Base-by-base conservation (phyloP, 176 grass and related monocot species). In the Avena eriantha region DNA sequence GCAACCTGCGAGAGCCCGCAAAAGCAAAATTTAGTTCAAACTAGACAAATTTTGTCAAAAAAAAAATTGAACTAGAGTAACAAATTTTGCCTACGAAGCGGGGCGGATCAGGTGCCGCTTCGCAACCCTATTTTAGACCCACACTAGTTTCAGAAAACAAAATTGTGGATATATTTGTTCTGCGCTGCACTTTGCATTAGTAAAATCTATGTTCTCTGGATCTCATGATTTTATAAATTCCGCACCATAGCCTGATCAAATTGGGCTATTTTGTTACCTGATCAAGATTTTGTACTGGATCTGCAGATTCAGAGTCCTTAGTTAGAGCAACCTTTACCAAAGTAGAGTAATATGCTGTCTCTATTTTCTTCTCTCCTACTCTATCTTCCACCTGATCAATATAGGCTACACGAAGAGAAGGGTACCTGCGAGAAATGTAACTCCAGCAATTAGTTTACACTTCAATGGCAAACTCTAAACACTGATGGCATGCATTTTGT, bases 331-430 rank as follows among this genome's bases (percentile, higher is more conserved):
- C 93, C 85, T 98, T 98, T 60, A 92, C 95, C 85, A 98, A 90
- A 87, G 91, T 89, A 83, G 95, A 95, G 90, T 93, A 98, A 73
- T 95, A 98, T 83, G 85, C 91, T 83, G 92, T 87, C 87, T 95
- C 91, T 78, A 92, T 95, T 90, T 93, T 90, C 83, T 94, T 98
- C 13, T 85, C 87, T 55, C 74, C 90, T 61, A 84, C 86, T 78
- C 87, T 82, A 70, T 89, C 91, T 65, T 98, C 95, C 31, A 98
- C 89, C 87, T 92, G 74, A 91, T 98, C 93, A 82, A 94, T 95
- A 83, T 95, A 98, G 46, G 96, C 96, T 35, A 98, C 96, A 80
- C 96, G 96, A 24, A 98, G 92, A 90, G 93, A 94, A 87, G 96
- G 90, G 80, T 95, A 76, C 88, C 96, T 98, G 78, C 18, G 4